A percentile compares a stretch with the other conserved stretches of the same genome.
Evolutionary conservation across 768 basidiomycete species (phyloP).

Genomic region (Suillus variegatus): DNA sequence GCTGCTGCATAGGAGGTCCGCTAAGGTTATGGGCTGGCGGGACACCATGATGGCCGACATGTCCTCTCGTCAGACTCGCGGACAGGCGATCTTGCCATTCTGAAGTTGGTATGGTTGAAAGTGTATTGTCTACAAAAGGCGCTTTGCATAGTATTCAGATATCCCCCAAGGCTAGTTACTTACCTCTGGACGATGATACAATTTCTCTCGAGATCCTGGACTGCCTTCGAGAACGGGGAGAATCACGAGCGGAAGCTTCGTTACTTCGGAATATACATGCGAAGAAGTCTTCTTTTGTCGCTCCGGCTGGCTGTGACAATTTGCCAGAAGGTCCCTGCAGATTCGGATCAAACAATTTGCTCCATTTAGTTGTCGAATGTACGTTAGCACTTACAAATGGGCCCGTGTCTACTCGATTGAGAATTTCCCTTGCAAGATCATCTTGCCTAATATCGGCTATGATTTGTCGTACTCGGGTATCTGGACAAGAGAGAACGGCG

Average conservation of each 20-base stretch:
- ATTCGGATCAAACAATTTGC: constrained; percentile 10
- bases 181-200: constrained; percentile 70
- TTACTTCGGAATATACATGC: constrained; percentile 69
- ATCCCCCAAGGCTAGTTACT: constrained; percentile 8
- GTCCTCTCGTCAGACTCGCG: constrained; percentile 45
- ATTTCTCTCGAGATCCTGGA: constrained; percentile 79
- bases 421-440: constrained; percentile 74
- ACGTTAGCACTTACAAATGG: constrained; percentile 56
- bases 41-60: constrained; percentile 8
- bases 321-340: constrained; percentile 72
- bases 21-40: constrained; percentile 30
- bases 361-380: not conserved
- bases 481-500: constrained; percentile 71
- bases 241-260: constrained; percentile 50
- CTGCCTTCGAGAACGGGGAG: constrained; percentile 65
- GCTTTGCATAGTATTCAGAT: constrained; percentile 11
- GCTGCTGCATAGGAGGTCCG: constrained; percentile 43
- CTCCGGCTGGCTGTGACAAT: constrained; percentile 55
- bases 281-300: constrained; percentile 79
- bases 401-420: constrained; percentile 73
- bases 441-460: constrained; percentile 69
- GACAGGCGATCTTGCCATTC: constrained; percentile 82
- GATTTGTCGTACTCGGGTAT: constrained; percentile 61
- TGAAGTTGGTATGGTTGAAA: constrained; percentile 63
- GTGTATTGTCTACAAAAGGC: constrained; percentile 47